phyloP scores from a whole-genome alignment of 495 filamentous ascomycete species.

The Aspergillus nidulans region DNA sequence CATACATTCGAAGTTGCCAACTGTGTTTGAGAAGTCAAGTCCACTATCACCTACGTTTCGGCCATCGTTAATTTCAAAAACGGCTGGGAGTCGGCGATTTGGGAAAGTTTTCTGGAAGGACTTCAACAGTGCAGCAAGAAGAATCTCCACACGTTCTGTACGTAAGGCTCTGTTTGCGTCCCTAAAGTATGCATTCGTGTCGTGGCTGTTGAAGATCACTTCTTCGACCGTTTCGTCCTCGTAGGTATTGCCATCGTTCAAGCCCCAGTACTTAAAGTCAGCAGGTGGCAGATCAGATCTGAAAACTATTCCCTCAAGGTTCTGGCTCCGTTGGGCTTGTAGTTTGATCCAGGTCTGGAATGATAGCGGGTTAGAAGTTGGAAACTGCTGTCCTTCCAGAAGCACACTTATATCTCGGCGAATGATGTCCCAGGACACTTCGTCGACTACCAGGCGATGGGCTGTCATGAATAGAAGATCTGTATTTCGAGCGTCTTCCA shows the following conservation, averaged over 20 bases:
- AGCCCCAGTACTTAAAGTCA: constrained; percentile 10
- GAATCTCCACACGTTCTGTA: constrained; percentile 42
- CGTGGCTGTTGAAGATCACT: constrained; percentile 21
- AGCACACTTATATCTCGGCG: not conserved
- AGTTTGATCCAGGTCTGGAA: constrained; percentile 6
- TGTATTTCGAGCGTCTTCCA: not conserved
- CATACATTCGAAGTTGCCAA: constrained; percentile 48
- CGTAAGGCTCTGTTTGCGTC: constrained; percentile 25
- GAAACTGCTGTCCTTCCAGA: not conserved
- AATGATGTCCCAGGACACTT: constrained; percentile 11
- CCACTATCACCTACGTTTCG: constrained; percentile 32
- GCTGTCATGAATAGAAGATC: constrained; percentile 8
- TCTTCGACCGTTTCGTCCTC: not conserved
- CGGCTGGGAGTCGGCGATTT: constrained; percentile 44
- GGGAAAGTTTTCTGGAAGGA: constrained; percentile 35
- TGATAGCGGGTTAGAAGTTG: not conserved
- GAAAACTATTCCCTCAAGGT: not conserved
- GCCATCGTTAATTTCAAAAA: constrained; percentile 42
- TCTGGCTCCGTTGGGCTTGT: not conserved
- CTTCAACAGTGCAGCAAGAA: constrained; percentile 35
- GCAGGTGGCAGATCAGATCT: not conserved
- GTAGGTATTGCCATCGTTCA: not conserved
- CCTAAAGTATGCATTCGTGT: constrained; percentile 27
- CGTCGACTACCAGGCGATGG: constrained; percentile 10
- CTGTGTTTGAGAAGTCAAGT: constrained; percentile 42